These are phyloP conservation scores for Leccinum ochraceum DNA, from an alignment of 768 basidiomycete species.

Conservation along the genomic window DNA sequence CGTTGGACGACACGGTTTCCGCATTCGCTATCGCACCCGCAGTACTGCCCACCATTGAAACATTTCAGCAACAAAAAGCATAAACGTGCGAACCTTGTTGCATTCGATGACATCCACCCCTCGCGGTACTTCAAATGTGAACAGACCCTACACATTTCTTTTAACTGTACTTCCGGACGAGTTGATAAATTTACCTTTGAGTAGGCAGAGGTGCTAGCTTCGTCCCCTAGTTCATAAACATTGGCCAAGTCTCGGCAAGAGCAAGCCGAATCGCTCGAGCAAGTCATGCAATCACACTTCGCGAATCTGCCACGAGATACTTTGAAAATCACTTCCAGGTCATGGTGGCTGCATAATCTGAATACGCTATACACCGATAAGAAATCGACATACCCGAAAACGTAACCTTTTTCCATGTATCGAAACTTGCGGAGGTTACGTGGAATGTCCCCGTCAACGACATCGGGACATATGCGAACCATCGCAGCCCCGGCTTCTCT, in stretches of 20 bases:
- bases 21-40: slow-evolving; percentile 48
- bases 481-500: slow-evolving; percentile 30
- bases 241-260: slow-evolving; percentile 51
- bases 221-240: slow-evolving; percentile 34
- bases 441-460: slow-evolving; percentile 43
- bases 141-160: slow-evolving; percentile 44
- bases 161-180: not conserved
- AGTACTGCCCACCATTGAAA: slow-evolving; percentile 36
- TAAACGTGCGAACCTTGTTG: slow-evolving; percentile 46
- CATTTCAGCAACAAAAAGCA: not conserved
- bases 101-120: slow-evolving; percentile 65
- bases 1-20: slow-evolving; percentile 62
- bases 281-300: slow-evolving; percentile 45
- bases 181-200: slow-evolving; percentile 29
- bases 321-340: slow-evolving; percentile 21
- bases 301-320: slow-evolving; percentile 38
- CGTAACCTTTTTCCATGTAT: slow-evolving; percentile 56
- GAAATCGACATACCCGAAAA: slow-evolving; percentile 39
- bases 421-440: slow-evolving; percentile 42
- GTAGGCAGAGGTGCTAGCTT: slow-evolving; percentile 44
- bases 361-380: slow-evolving; percentile 6
- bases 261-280: slow-evolving; percentile 39
- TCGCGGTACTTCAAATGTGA: slow-evolving; percentile 41
- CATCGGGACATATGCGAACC: slow-evolving; percentile 35
- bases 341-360: slow-evolving; percentile 18